Evolutionary conservation across 2,329 filamentous ascomycete genomes (phyloP).

Genomic region (Emericellopsis atlantica): DNA sequence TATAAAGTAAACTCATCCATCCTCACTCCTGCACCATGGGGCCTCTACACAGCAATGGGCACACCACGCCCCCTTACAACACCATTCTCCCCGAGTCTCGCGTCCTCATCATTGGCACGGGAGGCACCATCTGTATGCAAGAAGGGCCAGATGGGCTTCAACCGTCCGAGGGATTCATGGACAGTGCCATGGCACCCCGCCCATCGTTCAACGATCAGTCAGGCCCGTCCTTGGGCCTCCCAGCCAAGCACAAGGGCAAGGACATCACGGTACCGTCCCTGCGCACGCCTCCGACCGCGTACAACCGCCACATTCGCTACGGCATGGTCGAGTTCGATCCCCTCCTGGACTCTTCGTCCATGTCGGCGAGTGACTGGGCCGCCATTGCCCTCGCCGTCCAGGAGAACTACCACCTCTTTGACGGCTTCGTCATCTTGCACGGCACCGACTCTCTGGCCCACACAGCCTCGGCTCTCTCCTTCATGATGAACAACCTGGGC

Average conservation of each 20-base stretch:
- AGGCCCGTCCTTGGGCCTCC: constrained; percentile 19
- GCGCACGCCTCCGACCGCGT: constrained; percentile 68
- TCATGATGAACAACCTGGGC: constrained; percentile 83
- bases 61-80: background rate
- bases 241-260: constrained; percentile 36
- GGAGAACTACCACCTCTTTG: constrained; percentile 78
- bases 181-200: constrained; percentile 68
- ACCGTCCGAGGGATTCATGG: constrained; percentile 68
- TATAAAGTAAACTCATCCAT: too few relatives aligned
- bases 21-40: background rate
- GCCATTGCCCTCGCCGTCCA: constrained; percentile 69
- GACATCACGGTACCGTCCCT: constrained; percentile 49
- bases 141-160: constrained; percentile 68
- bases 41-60: background rate
- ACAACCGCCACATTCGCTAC: constrained; percentile 72
- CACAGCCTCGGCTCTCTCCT: constrained; percentile 79
- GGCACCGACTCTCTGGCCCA: constrained; percentile 86
- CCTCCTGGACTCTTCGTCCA: constrained; percentile 79
- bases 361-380: constrained; percentile 76
- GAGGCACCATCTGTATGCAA: constrained; percentile 85
- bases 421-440: constrained; percentile 84
- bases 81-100: constrained; percentile 53
- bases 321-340: constrained; percentile 74
- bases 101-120: constrained; percentile 84
- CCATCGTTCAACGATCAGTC: constrained; percentile 71